These are phyloP conservation scores for Tulasnella sp. DNA, from an alignment of 768 basidiomycete genomes.

Conservation along the genomic window DNA sequence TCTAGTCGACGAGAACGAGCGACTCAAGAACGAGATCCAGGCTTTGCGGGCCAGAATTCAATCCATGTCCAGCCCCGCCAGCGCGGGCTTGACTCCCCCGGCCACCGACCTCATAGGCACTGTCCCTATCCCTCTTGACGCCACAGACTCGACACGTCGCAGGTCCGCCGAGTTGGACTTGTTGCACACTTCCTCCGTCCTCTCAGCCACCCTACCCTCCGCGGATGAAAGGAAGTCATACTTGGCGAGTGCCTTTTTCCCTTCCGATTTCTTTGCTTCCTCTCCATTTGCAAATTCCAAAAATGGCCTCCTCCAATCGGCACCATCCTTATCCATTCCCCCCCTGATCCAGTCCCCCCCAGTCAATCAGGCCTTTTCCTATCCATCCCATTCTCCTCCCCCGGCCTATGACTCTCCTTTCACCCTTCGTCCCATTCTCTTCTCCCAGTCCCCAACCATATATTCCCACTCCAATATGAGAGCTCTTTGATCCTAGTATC, in stretches of 20 bases:
- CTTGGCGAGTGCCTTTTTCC: slow-evolving; percentile 65
- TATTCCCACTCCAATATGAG: slow-evolving; percentile 7
- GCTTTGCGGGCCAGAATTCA: slow-evolving; percentile 25
- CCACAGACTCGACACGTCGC: too few relatives aligned
- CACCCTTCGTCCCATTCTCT: not conserved
- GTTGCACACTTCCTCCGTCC: too few relatives aligned
- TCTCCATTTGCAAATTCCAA: not conserved
- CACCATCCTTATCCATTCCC: not conserved
- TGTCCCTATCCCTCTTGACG: too few relatives aligned
- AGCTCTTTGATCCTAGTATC: slow-evolving; percentile 19
- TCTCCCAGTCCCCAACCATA: not conserved
- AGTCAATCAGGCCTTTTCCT: not conserved
- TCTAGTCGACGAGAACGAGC: slow-evolving; percentile 66
- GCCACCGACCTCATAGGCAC: too few relatives aligned
- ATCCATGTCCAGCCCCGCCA: not conserved
- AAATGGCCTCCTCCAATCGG: not conserved
- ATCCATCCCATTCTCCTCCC: not conserved
- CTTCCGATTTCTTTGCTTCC: too few relatives aligned
- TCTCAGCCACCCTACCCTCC: too few relatives aligned
- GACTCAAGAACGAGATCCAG: slow-evolving; percentile 48
- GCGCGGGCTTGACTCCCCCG: slow-evolving; percentile 35
- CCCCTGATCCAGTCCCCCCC: not conserved
- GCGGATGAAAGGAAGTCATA: slow-evolving; percentile 35
- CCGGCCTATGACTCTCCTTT: not conserved
- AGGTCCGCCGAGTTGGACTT: too few relatives aligned